Evolutionary conservation across 345 rosid genomes (phyloP), one percentile per base, ranked within the genome.

Genomic region (Boechera retrofracta): DNA sequence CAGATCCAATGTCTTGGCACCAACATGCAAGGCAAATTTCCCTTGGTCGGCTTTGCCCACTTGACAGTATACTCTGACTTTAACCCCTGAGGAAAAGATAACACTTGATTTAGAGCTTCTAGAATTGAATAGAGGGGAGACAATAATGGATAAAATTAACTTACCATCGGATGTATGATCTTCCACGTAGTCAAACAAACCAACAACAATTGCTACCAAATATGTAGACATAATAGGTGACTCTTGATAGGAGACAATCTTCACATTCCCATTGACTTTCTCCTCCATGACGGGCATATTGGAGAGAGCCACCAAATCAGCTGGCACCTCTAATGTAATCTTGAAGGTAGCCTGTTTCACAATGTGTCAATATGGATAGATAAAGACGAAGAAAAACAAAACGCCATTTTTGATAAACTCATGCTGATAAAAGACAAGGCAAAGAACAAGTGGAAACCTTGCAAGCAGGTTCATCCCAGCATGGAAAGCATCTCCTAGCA

Each of bases 401-500:
- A 51, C 4, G 2, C 35, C 55, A 65, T 1, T 1, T 15, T 31
- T 32, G 15, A 32, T 36, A 65, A 33, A 12, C 18, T 21, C 67
- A 56, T 44, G 65, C 67, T 18, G 31, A 45, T 36, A 10, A 55
- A 35, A 5, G 49, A 73, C 3, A 29, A 60, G 3, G 38, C 3
- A 32, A 16, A 53, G 32, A 57, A 38, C 6, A 41, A 10, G 55
- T 36, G 62, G 11, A 74, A 36, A 90, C 98, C 97, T 95, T 95
- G 97, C 90, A 89, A 73, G 93, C 90, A 72, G 99, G 99, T 80
- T 95, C 98, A 71, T 95, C 99, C 99, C 99, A 92, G 69, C 99
- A 95, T 0, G 99, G 99, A 78, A 95, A 92, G 80, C 97, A 95
- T 75, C 88, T 84, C 78, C 99, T 86, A 29, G 98, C 98, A 85